phyloP scores from a whole-genome alignment of 805 yeast genomes.

The Teunomyces cretensis region DNA sequence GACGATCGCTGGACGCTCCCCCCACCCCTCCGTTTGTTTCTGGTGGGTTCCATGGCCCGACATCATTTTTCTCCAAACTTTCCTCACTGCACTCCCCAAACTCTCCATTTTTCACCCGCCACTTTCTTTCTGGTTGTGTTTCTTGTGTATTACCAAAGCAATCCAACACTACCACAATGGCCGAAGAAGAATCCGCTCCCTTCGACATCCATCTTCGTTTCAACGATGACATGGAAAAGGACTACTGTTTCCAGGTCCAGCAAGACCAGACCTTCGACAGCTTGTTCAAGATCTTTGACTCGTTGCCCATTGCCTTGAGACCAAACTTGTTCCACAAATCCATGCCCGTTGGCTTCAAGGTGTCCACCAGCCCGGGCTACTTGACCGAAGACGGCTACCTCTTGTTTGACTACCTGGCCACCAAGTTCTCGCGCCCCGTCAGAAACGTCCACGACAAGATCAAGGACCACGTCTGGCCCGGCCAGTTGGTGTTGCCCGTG shows the following conservation, averaged over 20 bases:
- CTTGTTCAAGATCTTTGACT: conserved; percentile 59
- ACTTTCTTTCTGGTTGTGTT: not conserved
- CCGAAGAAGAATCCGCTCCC: conserved; percentile 17
- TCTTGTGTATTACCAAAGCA: not conserved
- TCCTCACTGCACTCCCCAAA: too few species aligned
- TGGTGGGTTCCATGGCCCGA: not conserved
- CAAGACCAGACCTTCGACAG: conserved; percentile 57
- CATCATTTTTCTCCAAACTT: not conserved
- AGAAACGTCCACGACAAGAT: conserved; percentile 50
- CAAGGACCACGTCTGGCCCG: conserved; percentile 75
- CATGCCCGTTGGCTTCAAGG: conserved; percentile 62
- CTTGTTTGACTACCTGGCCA: conserved; percentile 63
- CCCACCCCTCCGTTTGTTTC: too few species aligned
- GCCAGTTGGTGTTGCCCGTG: conserved; percentile 78
- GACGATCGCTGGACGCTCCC: too few species aligned
- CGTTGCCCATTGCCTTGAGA: conserved; percentile 71
- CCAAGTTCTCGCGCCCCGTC: conserved; percentile 45
- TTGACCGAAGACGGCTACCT: conserved; percentile 82
- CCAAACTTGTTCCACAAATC: conserved; percentile 74
- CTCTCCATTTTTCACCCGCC: not conserved
- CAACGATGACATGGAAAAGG: conserved; percentile 82
- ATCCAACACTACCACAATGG: conserved; percentile 10
- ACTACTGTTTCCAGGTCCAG: conserved; percentile 81
- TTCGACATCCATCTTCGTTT: conserved; percentile 70
- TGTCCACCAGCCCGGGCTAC: conserved; percentile 71